Percentiles rank a stretch among this genome's conserved stretches.
Evolutionary conservation across 2,329 filamentous ascomycete genomes (phyloP).

Genomic region (Penicillium sp.): DNA sequence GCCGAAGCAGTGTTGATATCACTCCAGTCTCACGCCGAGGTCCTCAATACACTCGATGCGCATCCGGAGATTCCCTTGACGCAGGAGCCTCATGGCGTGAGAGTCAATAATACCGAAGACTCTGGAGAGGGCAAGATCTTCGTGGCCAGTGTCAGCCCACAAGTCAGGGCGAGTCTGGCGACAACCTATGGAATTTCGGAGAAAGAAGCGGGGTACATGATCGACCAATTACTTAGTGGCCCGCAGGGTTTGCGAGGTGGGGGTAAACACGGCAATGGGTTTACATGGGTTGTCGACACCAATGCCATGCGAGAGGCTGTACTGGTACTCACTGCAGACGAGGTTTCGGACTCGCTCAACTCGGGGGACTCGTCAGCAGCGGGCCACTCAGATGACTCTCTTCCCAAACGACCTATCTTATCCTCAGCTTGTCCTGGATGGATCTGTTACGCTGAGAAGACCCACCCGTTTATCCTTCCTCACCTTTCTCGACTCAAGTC

Average conservation of each 20-base stretch:
- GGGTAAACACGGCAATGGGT: slow-evolving; percentile 70
- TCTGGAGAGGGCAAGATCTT: slow-evolving; percentile 67
- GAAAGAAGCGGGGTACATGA: slow-evolving; percentile 73
- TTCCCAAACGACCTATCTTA: slow-evolving; percentile 51
- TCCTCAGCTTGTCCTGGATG: slow-evolving; percentile 93
- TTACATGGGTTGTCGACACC: slow-evolving; percentile 88
- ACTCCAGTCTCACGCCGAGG: slow-evolving; percentile 88
- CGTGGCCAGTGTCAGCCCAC: slow-evolving; percentile 88
- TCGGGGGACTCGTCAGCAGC: slow-evolving; percentile 10
- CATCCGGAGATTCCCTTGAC: slow-evolving; percentile 43
- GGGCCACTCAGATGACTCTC: slow-evolving; percentile 17
- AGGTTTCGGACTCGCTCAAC: slow-evolving; percentile 53
- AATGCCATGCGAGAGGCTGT: slow-evolving; percentile 78
- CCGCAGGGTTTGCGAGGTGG: slow-evolving; percentile 65
- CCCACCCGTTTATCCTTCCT: slow-evolving; percentile 86
- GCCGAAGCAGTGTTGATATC: slow-evolving; percentile 96
- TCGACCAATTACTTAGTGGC: slow-evolving; percentile 74
- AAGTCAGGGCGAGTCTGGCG: slow-evolving; percentile 83
- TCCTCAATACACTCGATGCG: slow-evolving; percentile 75
- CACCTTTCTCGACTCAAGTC: slow-evolving; percentile 91
- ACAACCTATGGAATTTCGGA: slow-evolving; percentile 76
- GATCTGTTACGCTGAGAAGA: slow-evolving; percentile 99
- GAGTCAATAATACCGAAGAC: slow-evolving; percentile 46
- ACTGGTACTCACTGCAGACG: slow-evolving; percentile 74
- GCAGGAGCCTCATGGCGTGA: slow-evolving; percentile 19